Evolutionary conservation across 192 early-diverging fungal genomes (phyloP), one percentile per base, ranked within the genome.

Genomic region (Linnemannia elongata): DNA sequence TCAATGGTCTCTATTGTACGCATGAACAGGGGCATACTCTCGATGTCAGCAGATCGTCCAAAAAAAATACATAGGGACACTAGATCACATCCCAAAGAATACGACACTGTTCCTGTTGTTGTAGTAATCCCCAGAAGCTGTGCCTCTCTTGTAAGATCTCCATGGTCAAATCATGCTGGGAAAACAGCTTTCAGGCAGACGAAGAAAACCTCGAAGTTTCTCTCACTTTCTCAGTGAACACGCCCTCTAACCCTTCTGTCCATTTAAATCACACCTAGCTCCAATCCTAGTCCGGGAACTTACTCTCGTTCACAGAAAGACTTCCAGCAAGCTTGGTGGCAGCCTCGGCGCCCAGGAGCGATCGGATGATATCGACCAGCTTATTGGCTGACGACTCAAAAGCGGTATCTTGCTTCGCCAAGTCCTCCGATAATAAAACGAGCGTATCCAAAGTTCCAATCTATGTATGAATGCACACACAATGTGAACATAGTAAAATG

Each of bases 371-470:
- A 75, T 99, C 99, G 10, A 95, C 91, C 68, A 98, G 91, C 89
- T 99, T 99, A 70, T 90, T 91, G 36, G 89, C 89, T 8, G 96
- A 91, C 35, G 85, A 87, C 82, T 99, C 98, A 75, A 95, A 94
- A 0, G 91, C 89, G 10, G 91, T 77, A 87, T 99, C 99, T 69
- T 91, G 91, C 81, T 99, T 99, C 36, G 89, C 90, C 49, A 99
- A 91, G 82, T 99, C 98, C 88, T 99, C 99, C 18, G 98, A 99
- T 36, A 99, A 92, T 33, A 97, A 82, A 27, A 99, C 96, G 22
- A 99, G 93, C 1, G 94, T 92, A 88, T 99, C 98, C 57, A 99
- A 92, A 35, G 98, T 99, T 57, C 98, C 98, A 85, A 98, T 96
- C 97, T 97, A 74, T 68, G 8, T 35, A 69, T 33, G 42, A 6